Evolutionary conservation across 805 yeast species (phyloP), one percentile per base, ranked within the genome.

Genomic region (Helenozyma rhizophorensis): DNA sequence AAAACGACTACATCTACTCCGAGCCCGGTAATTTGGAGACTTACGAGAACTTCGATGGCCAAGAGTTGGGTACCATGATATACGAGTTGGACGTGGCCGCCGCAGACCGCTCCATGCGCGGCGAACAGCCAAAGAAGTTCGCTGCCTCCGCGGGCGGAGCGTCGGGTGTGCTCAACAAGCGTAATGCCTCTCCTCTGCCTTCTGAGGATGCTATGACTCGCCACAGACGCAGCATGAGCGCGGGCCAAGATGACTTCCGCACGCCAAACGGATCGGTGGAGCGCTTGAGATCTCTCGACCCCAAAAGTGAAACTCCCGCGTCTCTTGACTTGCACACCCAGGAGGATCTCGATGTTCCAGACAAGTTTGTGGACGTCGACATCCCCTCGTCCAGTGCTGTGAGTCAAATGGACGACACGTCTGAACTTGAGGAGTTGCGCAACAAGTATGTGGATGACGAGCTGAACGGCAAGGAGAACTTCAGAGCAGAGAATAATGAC

Each of bases 1-100:
- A 78, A 45, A 73, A 76, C 42, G 90, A 84, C 51, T 79, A 74
- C 48, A 78, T 80, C 27, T 53, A 63, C 17, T 68, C 67, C 16
- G 70, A 68, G 37, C 64, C 59, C 6, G 65, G 46, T 24, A 68
- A 76, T 50, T 62, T 73, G 36, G 76, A 75, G 34, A 74, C 78
- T 11, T 69, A 74, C 30, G 74, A 65, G 34, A 62, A 59, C 8
- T 75, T 65, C 42, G 70, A 74, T 47, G 76, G 75, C 33, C 69
- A 51, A 19, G 62, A 56, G 27, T 37, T 50, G 17, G 85, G 82
- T 31, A 78, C 78, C 24, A 69, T 73, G 60, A 67, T 83, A 13
- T 83, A 72, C 47, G 75, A 78, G 22, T 68, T 85, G 34, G 90
- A 86, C 44, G 60, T 71, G 14, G 60, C 68, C 16, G 61, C 54